These are phyloP conservation scores for Leccinum boreale DNA, from an alignment of 768 basidiomycete genomes.

Conservation along the genomic window DNA sequence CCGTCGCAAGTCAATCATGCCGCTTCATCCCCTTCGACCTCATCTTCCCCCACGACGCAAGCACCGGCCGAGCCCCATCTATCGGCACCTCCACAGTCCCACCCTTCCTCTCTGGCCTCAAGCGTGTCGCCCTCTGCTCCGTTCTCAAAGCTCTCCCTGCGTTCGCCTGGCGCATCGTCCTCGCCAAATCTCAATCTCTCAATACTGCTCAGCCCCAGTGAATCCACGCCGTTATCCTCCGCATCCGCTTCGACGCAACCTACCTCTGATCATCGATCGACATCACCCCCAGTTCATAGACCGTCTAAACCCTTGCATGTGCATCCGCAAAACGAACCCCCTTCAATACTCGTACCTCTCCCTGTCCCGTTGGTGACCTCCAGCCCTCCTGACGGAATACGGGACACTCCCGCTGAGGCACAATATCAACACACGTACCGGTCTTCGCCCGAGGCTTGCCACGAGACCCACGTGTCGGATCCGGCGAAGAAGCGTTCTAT, in stretches of 20 bases:
- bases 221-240: neutral
- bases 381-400: conserved; percentile 10
- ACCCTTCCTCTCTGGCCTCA: conserved; percentile 1
- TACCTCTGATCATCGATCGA: conserved; percentile 5
- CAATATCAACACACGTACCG: conserved; percentile 15
- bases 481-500: conserved; percentile 9
- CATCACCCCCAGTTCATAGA: conserved; percentile 13
- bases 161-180: conserved; percentile 31
- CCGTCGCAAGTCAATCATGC: neutral
- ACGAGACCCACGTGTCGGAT: conserved; percentile 1
- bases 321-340: conserved; percentile 22
- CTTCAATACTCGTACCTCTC: neutral
- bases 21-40: neutral
- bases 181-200: conserved; percentile 7
- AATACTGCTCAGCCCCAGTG: conserved; percentile 5
- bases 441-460: conserved; percentile 12
- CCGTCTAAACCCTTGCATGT: conserved; percentile 29
- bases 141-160: conserved; percentile 52
- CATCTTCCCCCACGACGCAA: neutral
- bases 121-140: conserved; percentile 43
- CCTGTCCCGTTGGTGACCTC: conserved; percentile 8
- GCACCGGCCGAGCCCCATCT: neutral
- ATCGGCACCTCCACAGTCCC: neutral
- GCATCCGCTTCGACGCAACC: neutral
- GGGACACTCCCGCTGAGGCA: conserved; percentile 25